These are phyloP conservation scores for Nakazawaea pomicola DNA, from an alignment of 805 yeast genomes.

Conservation along the genomic window DNA sequence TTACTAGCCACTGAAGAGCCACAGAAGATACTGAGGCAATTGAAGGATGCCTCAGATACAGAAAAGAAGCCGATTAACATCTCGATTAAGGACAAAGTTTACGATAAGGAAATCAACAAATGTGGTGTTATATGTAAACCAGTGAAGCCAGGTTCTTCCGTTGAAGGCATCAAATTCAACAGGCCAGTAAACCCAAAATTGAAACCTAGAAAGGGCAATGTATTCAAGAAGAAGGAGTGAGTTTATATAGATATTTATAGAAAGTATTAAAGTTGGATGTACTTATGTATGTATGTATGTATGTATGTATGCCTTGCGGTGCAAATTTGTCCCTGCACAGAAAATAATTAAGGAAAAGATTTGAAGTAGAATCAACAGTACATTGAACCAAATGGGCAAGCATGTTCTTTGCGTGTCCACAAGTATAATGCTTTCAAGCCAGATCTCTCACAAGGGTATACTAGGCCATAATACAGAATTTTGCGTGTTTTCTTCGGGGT, in stretches of 20 bases:
- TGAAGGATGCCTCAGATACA: background rate
- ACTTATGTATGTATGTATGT: too few relatives aligned
- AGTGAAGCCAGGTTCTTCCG: constrained; percentile 13
- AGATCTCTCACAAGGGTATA: too few relatives aligned
- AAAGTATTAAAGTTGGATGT: too few relatives aligned
- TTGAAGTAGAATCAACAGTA: background rate
- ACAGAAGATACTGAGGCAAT: constrained; percentile 7
- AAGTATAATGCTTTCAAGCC: too few relatives aligned
- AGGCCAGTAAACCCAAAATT: constrained; percentile 7
- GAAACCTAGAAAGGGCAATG: constrained; percentile 12
- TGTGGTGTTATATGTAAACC: constrained; percentile 25
- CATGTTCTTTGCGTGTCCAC: too few relatives aligned
- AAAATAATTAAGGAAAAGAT: background rate
- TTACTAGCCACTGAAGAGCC: background rate
- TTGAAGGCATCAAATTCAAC: background rate
- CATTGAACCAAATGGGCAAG: too few relatives aligned
- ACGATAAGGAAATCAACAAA: constrained; percentile 21
- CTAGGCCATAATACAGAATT: too few relatives aligned
- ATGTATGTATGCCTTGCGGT: too few relatives aligned
- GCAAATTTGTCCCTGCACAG: too few relatives aligned
- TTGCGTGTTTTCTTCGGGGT: too few relatives aligned
- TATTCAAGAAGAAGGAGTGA: constrained; percentile 7
- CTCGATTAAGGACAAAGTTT: constrained; percentile 2
- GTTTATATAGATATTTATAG: background rate
- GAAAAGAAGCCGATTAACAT: background rate